Conservation (phyloP, 495 filamentous ascomycete genomes). For the Trichocladium uniseriatum region DNA sequence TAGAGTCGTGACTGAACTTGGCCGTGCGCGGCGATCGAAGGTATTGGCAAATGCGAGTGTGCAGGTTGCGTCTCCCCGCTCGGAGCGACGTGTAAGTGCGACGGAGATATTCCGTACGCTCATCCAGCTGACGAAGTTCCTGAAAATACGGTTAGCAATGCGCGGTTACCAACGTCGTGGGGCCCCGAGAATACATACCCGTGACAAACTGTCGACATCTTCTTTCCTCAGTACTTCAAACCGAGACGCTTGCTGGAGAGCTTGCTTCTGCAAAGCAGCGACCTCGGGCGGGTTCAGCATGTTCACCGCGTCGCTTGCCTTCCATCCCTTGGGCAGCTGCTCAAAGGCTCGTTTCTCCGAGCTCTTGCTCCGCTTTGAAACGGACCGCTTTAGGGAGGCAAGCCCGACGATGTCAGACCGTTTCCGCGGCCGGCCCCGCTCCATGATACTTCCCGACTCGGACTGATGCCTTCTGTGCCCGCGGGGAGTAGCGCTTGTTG, state of each 20-base stretch:
- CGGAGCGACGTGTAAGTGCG: constrained; percentile 60
- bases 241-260: constrained; percentile 50
- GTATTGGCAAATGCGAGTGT: constrained; percentile 59
- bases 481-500: constrained; percentile 12
- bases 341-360: constrained; percentile 44
- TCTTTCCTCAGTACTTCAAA: constrained; percentile 60
- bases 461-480: constrained; percentile 42
- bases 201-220: constrained; percentile 57
- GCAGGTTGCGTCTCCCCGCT: constrained; percentile 56
- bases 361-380: constrained; percentile 33
- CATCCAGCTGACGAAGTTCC: constrained; percentile 62
- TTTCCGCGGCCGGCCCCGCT: constrained; percentile 49
- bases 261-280: constrained; percentile 49
- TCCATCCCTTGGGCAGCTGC: constrained; percentile 49
- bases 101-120: constrained; percentile 61
- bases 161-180: not conserved
- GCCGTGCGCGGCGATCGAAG: constrained; percentile 52
- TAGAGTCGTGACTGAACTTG: constrained; percentile 55
- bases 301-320: constrained; percentile 40
- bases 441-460: constrained; percentile 50
- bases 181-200: constrained; percentile 32
- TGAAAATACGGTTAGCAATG: constrained; percentile 21
- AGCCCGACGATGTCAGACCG: constrained; percentile 30
- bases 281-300: constrained; percentile 44
- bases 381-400: constrained; percentile 22